Evolutionary conservation across 1,139 yeast genomes (phyloP).

Genomic region (Yamadazyma sp.): DNA sequence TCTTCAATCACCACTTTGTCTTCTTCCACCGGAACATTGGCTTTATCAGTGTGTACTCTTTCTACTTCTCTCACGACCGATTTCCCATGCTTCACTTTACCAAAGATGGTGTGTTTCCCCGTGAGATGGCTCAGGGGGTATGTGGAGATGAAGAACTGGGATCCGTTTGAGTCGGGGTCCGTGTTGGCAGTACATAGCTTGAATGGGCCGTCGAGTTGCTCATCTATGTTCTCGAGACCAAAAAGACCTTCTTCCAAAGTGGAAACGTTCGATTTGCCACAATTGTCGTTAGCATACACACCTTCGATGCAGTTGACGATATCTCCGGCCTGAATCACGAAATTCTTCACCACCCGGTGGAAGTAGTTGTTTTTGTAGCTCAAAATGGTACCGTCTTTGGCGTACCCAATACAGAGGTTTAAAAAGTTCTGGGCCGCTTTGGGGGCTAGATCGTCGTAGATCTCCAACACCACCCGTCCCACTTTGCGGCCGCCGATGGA

Average conservation of each 20-base stretch:
- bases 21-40: slow-evolving; percentile 35
- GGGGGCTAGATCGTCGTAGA: slow-evolving; percentile 57
- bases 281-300: slow-evolving; percentile 27
- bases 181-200: slow-evolving; percentile 72
- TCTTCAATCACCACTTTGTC: slow-evolving; percentile 50
- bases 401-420: slow-evolving; percentile 37
- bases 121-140: slow-evolving; percentile 69
- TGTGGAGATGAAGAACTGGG: slow-evolving; percentile 81
- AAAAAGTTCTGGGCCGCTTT: slow-evolving; percentile 55
- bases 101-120: slow-evolving; percentile 78
- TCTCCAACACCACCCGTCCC: slow-evolving; percentile 69
- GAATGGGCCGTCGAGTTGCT: slow-evolving; percentile 47
- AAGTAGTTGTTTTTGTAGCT: slow-evolving; percentile 49
- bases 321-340: slow-evolving; percentile 82
- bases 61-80: slow-evolving; percentile 70
- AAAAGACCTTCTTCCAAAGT: slow-evolving; percentile 40
- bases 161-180: slow-evolving; percentile 54
- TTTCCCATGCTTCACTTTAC: slow-evolving; percentile 62
- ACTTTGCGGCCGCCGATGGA: slow-evolving; percentile 40
- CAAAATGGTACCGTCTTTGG: slow-evolving; percentile 8
- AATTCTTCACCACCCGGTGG: slow-evolving; percentile 73
- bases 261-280: slow-evolving; percentile 59
- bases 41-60: slow-evolving; percentile 41
- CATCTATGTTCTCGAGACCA: slow-evolving; percentile 60
- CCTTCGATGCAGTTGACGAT: slow-evolving; percentile 28